Evolutionary conservation across 805 yeast species (phyloP).

Genomic region (Torulaspora gathmanii): DNA sequence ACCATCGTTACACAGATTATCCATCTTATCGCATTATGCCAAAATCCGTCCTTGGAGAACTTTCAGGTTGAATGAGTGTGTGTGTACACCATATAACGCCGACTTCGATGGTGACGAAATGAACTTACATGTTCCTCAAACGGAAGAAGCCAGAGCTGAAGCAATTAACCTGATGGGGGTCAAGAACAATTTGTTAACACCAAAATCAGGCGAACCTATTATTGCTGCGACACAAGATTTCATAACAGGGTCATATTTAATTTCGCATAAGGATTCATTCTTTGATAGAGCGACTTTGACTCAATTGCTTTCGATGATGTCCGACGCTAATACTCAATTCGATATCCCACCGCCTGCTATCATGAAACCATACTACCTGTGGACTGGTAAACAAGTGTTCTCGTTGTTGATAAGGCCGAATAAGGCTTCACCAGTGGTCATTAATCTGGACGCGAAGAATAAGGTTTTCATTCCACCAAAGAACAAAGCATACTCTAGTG

Average conservation of each 20-base stretch:
- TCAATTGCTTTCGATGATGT: conserved; percentile 89
- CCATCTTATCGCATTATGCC: conserved; percentile 92
- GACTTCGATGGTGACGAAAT: conserved; percentile 99
- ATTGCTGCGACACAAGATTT: conserved; percentile 99
- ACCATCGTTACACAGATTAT: conserved; percentile 92
- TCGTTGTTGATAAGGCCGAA: conserved; percentile 84
- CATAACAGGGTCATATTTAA: conserved; percentile 91
- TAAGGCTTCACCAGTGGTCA: conserved; percentile 65
- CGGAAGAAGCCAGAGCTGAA: conserved; percentile 98
- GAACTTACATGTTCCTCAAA: conserved; percentile 98
- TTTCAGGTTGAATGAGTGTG: conserved; percentile 94
- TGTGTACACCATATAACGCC: conserved; percentile 98
- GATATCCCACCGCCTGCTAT: conserved; percentile 96
- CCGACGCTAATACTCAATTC: conserved; percentile 81
- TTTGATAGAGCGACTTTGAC: conserved; percentile 81
- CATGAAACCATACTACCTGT: conserved; percentile 77
- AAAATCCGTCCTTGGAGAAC: conserved; percentile 98
- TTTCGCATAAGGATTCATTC: conserved; percentile 89
- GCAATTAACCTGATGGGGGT: conserved; percentile 99
- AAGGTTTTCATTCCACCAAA: conserved; percentile 82
- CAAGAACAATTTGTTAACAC: conserved; percentile 88
- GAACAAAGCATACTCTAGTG: conserved; percentile 62
- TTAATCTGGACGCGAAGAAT: conserved; percentile 90
- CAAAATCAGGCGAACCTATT: conserved; percentile 97
- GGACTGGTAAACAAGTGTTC: conserved; percentile 98